These are phyloP conservation scores for Dalechampia spathulata DNA, from an alignment of 441 rosid genomes.

Conservation along the genomic window DNA sequence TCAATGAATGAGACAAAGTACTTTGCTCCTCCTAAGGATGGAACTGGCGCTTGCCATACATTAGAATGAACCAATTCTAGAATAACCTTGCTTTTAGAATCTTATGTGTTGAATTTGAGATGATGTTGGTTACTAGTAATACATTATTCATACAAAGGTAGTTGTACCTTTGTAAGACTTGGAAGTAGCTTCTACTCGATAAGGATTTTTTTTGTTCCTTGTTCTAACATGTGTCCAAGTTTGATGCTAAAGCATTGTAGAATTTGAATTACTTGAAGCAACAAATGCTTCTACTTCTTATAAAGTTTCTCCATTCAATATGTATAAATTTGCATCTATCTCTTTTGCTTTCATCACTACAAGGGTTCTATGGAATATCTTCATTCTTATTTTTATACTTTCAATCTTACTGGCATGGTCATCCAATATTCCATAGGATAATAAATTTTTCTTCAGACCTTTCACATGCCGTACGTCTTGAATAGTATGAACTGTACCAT, in stretches of 20 bases:
- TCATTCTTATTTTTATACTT: background rate
- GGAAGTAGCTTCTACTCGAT: background rate
- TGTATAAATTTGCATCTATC: background rate
- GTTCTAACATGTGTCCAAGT: background rate
- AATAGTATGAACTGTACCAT: background rate
- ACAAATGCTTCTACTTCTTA: background rate
- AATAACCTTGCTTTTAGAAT: background rate
- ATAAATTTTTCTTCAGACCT: background rate
- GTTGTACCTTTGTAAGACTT: background rate
- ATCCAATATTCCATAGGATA: background rate
- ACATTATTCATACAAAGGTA: conserved; percentile 7
- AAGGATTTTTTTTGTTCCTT: background rate
- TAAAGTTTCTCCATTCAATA: background rate
- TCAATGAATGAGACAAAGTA: background rate
- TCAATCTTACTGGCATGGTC: background rate
- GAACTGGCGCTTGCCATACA: background rate
- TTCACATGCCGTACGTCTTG: background rate
- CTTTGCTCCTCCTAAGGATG: background rate
- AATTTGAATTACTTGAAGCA: background rate
- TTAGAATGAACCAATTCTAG: background rate
- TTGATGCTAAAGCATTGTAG: background rate
- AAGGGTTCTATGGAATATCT: background rate
- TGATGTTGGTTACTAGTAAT: background rate
- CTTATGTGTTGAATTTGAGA: background rate
- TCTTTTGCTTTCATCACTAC: background rate